A percentile compares a stretch with the other conserved stretches of the same genome.
Conservation (phyloP, 441 rosid species). For the Raphanus hybrid region DNA sequence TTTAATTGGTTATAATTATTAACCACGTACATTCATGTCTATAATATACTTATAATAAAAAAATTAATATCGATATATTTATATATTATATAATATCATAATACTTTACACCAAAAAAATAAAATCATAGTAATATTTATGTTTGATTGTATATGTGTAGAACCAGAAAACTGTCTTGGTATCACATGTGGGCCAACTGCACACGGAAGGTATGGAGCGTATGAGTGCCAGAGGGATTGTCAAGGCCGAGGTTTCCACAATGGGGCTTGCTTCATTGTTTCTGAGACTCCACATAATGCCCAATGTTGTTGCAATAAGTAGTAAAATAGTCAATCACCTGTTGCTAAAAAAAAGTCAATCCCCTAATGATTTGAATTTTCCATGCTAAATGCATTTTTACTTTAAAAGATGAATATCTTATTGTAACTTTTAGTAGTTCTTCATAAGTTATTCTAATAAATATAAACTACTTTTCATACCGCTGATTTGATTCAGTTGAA, state of each 20-base stretch:
- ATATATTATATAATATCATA: too few species aligned
- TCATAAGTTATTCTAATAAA: neutral
- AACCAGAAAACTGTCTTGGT: neutral
- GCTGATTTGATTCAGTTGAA: neutral
- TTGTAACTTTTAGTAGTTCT: neutral
- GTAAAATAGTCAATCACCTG: neutral
- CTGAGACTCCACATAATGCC: neutral
- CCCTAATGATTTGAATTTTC: neutral
- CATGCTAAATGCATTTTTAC: neutral
- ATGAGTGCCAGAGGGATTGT: neutral
- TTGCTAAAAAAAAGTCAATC: neutral
- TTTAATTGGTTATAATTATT: neutral
- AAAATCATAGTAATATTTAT: too few species aligned
- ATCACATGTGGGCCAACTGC: neutral
- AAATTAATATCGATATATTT: too few species aligned
- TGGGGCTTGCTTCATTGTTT: neutral
- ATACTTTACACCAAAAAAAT: neutral
- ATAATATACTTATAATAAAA: neutral
- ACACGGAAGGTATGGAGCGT: neutral
- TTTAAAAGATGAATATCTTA: neutral
- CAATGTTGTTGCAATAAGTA: slow-evolving; percentile 4
- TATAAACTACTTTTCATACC: neutral
- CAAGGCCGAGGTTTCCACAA: neutral
- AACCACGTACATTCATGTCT: neutral
- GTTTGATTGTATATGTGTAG: neutral